A percentile compares a stretch with the other conserved stretches of the same genome.
These are phyloP conservation scores for Mycena chlorophos DNA, from an alignment of 768 basidiomycete species.

Conservation along the genomic window DNA sequence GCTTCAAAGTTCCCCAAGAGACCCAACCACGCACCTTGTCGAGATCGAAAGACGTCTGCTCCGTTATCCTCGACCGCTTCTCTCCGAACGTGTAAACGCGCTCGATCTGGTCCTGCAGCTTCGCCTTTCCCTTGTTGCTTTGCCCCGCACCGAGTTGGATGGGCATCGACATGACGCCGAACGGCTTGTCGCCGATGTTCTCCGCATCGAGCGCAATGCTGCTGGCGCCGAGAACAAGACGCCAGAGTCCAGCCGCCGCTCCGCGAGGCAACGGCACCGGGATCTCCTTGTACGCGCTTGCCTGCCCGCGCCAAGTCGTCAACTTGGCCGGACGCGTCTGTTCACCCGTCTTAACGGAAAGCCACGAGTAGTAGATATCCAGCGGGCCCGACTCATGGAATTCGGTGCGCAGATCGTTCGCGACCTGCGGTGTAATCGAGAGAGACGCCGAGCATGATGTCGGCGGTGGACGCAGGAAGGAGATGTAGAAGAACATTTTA, in stretches of 20 bases:
- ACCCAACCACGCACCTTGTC: constrained; percentile 62
- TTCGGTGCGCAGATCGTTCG: constrained; percentile 89
- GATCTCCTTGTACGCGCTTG: constrained; percentile 75
- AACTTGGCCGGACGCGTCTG: constrained; percentile 56
- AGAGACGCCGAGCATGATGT: constrained; percentile 46
- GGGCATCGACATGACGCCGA: constrained; percentile 72
- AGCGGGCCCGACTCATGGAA: constrained; percentile 46
- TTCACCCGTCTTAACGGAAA: constrained; percentile 22
- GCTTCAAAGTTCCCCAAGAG: constrained; percentile 29
- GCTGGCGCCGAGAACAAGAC: constrained; percentile 50
- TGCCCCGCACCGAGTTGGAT: constrained; percentile 42
- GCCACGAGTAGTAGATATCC: constrained; percentile 77
- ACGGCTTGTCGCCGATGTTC: constrained; percentile 45
- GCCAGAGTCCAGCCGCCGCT: constrained; percentile 56
- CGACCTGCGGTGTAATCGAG: constrained; percentile 77
- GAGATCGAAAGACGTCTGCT: constrained; percentile 87
- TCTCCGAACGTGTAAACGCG: constrained; percentile 44
- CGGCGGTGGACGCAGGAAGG: constrained; percentile 87
- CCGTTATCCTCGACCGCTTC: constrained; percentile 53
- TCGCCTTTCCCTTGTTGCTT: constrained; percentile 26
- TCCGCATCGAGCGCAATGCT: constrained; percentile 37
- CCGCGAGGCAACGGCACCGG: constrained; percentile 61
- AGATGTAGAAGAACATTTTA: constrained; percentile 83
- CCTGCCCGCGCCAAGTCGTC: constrained; percentile 66
- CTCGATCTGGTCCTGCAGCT: constrained; percentile 71